Base-by-base conservation (phyloP, 2,329 filamentous ascomycete genomes). In the Atkinsonella hypoxylon region DNA sequence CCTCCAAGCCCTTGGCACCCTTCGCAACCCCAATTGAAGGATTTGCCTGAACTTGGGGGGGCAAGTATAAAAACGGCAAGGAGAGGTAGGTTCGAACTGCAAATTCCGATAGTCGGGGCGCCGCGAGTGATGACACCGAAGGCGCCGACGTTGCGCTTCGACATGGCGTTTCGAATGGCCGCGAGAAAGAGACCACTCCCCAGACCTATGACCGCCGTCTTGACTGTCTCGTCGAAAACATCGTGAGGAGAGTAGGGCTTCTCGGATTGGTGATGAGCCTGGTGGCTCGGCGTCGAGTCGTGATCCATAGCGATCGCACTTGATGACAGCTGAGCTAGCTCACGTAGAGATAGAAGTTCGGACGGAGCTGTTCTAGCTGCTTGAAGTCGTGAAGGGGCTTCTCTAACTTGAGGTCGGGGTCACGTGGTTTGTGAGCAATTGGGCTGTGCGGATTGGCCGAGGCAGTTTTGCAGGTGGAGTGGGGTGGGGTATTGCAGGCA, bases 161-260 rank as follows among this genome's bases (percentile, higher is more conserved):
- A 77, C 59, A 96, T 78, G 53, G 89, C 88, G 74, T 95, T 97
- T 73, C 90, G 87, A 57, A 95, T 77, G 50, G 86, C 83, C 47
- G 88, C 85, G 54, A 85, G 66, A 67, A 89, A 77, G 64, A 86
- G 71, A 60, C 89, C 89, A 53, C 78, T 78, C 53, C 73, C 71
- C 62, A 82, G 81, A 54, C 83, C 82, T 60, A 88, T 69, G 56
- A 82, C 62, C 40, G 77, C 79, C 54, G 81, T 80, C 65, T 79
- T 81, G 64, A 83, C 70, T 47, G 83, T 78, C 56, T 77, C 75
- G 57, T 77, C 76, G 60, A 95, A 69, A 58, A 88, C 82, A 76
- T 95, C 87, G 67, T 83, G 80, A 46, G 85, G 81, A 57, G 86
- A 79, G 69, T 85, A 94, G 55, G 64, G 53, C 54, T 55, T 54